A percentile compares a stretch with the other conserved stretches of the same genome.
Conservation (phyloP, 2,329 filamentous ascomycete genomes). For the Xylariaceae sp. region DNA sequence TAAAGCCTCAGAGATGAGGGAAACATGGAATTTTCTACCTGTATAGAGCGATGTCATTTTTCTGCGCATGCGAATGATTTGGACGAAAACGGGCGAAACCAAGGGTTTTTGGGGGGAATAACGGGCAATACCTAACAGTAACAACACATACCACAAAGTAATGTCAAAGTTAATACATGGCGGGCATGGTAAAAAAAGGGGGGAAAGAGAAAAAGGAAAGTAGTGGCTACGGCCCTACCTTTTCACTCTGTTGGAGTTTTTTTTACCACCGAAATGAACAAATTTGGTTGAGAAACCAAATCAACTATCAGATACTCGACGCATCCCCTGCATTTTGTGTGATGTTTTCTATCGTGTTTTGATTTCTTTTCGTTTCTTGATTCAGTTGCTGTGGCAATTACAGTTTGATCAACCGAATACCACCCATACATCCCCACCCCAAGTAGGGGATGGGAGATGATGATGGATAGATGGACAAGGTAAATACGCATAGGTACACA, state of each 20-base stretch:
- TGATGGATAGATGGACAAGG: neutral
- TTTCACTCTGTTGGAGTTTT: too few species aligned
- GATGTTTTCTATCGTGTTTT: too few species aligned
- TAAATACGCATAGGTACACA: neutral
- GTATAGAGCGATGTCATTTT: neutral
- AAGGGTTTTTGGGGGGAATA: neutral
- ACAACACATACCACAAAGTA: neutral
- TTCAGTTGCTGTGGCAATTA: too few species aligned
- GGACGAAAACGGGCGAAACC: constrained; percentile 8
- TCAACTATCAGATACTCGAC: too few species aligned
- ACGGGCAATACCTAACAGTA: neutral
- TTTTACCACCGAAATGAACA: too few species aligned
- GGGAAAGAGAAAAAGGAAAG: neutral
- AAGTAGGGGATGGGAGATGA: too few species aligned
- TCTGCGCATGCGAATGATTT: constrained; percentile 10
- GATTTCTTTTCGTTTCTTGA: too few species aligned
- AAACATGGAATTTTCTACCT: neutral
- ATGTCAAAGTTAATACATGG: constrained; percentile 2
- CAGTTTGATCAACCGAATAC: too few species aligned
- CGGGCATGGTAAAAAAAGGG: neutral
- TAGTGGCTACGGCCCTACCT: neutral
- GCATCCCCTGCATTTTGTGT: too few species aligned
- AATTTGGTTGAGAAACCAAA: too few species aligned
- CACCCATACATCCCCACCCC: too few species aligned
- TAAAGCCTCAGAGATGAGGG: constrained; percentile 7